Percentiles rank a stretch among this genome's conserved stretches.
Conservation (phyloP, 106 monocot species). For the Dendrobium catenatum region DNA sequence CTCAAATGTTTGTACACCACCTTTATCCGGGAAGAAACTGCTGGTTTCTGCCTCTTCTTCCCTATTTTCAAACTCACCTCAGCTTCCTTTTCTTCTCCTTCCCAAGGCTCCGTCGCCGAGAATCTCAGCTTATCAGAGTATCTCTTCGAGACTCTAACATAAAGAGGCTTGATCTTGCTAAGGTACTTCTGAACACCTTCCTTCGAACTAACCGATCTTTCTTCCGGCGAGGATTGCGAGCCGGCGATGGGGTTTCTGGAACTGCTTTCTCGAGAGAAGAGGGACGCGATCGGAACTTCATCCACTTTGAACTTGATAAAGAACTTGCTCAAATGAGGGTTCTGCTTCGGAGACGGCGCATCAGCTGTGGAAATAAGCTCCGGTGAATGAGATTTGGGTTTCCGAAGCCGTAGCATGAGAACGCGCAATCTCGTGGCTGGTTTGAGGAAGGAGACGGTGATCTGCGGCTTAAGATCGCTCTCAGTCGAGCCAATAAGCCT, state of each 20-base stretch:
- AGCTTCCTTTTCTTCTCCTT: slow-evolving; percentile 1
- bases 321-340: not conserved
- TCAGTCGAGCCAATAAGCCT: too few species aligned
- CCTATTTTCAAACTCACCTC: too few species aligned
- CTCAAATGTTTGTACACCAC: slow-evolving; percentile 47
- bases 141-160: slow-evolving; percentile 26
- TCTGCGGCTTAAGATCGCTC: slow-evolving; percentile 13
- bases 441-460: slow-evolving; percentile 40
- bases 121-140: slow-evolving; percentile 6
- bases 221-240: slow-evolving; percentile 1
- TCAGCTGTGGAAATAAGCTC: not conserved
- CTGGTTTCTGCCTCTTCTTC: slow-evolving; percentile 11
- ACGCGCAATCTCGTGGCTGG: slow-evolving; percentile 68
- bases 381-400: slow-evolving; percentile 15
- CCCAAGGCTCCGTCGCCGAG: not conserved
- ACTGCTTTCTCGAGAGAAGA: not conserved
- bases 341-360: too few species aligned
- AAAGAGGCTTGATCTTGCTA: slow-evolving; percentile 73
- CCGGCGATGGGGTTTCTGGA: not conserved
- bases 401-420: slow-evolving; percentile 38
- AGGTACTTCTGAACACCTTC: slow-evolving; percentile 65
- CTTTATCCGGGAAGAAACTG: slow-evolving; percentile 27
- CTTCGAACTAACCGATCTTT: slow-evolving; percentile 34
- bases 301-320: slow-evolving; percentile 57
- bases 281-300: slow-evolving; percentile 30